Conservation (phyloP, 371 early-diverging fungal species). For the Edhazardia aedis region DNA sequence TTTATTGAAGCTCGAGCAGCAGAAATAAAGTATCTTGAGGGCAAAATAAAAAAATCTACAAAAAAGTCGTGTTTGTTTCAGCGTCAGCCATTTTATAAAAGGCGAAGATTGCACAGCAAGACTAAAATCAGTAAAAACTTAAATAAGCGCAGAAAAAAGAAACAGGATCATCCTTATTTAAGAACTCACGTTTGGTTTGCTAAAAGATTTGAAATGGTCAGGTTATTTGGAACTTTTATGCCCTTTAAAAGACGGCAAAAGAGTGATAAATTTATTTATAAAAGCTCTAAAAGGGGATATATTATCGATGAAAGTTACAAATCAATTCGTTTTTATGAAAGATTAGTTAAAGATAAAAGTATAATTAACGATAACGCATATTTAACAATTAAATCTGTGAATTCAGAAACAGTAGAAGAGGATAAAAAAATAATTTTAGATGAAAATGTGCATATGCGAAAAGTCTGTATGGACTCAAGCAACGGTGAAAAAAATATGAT, state of each 20-base stretch:
- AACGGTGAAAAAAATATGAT: no score
- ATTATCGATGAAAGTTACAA: constrained; percentile 33
- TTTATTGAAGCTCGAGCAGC: constrained; percentile 27
- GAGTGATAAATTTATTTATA: constrained; percentile 31
- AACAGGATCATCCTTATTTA: constrained; percentile 15
- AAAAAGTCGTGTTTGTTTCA: constrained; percentile 34
- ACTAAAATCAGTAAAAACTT: neutral
- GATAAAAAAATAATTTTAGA: no score
- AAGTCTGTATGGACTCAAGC: no score
- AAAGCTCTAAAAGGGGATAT: constrained; percentile 26
- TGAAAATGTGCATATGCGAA: no score
- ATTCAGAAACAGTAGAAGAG: no score
- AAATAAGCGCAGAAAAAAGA: constrained; percentile 3
- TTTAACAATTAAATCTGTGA: no score
- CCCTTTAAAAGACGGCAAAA: constrained; percentile 23
- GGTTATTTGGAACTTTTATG: constrained; percentile 1
- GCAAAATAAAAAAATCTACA: constrained; percentile 8
- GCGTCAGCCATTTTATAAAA: constrained; percentile 27
- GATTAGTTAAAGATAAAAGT: neutral
- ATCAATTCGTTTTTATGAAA: constrained; percentile 1
- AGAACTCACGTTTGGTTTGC: constrained; percentile 34
- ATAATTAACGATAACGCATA: no score
- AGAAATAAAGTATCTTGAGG: constrained; percentile 32
- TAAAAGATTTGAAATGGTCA: constrained; percentile 38
- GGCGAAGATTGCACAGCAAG: constrained; percentile 15